Conservation (phyloP, 495 filamentous ascomycete genomes). For the Penicillium daleae region DNA sequence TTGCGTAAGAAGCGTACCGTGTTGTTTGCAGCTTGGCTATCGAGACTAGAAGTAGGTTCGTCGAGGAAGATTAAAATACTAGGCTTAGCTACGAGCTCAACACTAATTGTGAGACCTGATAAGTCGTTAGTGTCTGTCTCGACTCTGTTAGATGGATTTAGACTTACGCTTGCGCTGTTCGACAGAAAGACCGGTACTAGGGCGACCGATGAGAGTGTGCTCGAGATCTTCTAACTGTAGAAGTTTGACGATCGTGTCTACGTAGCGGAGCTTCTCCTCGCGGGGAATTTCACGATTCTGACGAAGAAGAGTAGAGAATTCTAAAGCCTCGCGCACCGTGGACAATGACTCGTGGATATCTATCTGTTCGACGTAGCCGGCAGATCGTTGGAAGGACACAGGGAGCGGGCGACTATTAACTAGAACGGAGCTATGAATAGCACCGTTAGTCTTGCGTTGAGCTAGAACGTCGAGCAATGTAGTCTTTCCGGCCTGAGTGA, state of each 20-base stretch:
- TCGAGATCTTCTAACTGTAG: conserved; percentile 45
- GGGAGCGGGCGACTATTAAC: conserved; percentile 80
- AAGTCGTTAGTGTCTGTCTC: conserved; percentile 15
- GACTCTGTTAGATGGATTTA: conserved; percentile 14
- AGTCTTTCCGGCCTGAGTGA: conserved; percentile 45
- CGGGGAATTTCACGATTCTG: conserved; percentile 55
- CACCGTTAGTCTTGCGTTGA: conserved; percentile 80
- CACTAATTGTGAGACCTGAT: conserved; percentile 61
- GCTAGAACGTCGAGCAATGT: conserved; percentile 57
- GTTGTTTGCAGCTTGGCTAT: conserved; percentile 67
- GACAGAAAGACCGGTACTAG: conserved; percentile 57
- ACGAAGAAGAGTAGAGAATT: conserved; percentile 61
- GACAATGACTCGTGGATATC: conserved; percentile 62
- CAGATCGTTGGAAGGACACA: conserved; percentile 74
- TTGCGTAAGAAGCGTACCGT: conserved; percentile 68
- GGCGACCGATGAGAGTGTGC: conserved; percentile 55
- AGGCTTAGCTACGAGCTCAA: conserved; percentile 69
- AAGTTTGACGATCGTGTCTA: conserved; percentile 59
- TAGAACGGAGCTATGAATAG: conserved; percentile 82
- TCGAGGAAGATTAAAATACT: conserved; percentile 74
- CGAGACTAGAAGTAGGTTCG: conserved; percentile 77
- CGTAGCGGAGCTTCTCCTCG: conserved; percentile 63
- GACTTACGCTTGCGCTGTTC: conserved; percentile 59
- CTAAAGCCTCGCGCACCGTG: conserved; percentile 64
- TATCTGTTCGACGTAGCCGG: conserved; percentile 63